Evolutionary conservation across 2,329 filamentous ascomycete species (phyloP).

Genomic region (Dactylellina sp.): DNA sequence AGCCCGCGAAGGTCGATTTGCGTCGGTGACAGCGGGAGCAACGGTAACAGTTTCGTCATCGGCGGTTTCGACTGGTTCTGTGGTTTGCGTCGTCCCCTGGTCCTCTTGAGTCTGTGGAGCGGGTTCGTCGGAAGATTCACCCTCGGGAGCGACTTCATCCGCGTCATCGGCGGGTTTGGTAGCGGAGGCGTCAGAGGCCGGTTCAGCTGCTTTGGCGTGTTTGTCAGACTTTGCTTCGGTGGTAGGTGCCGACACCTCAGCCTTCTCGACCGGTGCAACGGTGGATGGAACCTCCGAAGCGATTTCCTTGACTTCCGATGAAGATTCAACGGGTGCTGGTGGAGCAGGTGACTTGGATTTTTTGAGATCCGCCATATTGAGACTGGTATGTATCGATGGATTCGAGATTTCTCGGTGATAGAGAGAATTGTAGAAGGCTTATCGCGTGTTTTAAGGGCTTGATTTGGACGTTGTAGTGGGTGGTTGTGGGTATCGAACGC

Average conservation of each 20-base stretch:
- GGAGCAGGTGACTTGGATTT: constrained; percentile 51
- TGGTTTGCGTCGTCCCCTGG: constrained; percentile 50
- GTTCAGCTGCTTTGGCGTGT: constrained; percentile 30
- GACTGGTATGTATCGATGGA: constrained; percentile 12
- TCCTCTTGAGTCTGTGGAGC: constrained; percentile 47
- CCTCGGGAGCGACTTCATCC: constrained; percentile 27
- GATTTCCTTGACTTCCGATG: constrained; percentile 51
- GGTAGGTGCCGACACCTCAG: constrained; percentile 45
- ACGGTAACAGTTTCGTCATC: constrained; percentile 5
- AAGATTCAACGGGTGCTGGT: constrained; percentile 47
- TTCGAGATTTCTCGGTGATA: neutral
- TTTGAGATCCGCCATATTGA: constrained; percentile 38
- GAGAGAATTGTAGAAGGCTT: neutral
- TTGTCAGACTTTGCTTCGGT: constrained; percentile 42
- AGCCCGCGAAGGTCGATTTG: constrained; percentile 45
- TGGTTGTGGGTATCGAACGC: constrained; percentile 43
- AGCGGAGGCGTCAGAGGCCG: constrained; percentile 23
- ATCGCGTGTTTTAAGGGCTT: neutral
- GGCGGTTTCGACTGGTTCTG: constrained; percentile 11
- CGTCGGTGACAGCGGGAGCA: constrained; percentile 30
- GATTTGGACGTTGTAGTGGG: constrained; percentile 19
- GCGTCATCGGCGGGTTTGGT: constrained; percentile 54
- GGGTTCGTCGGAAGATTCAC: constrained; percentile 28
- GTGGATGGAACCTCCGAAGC: constrained; percentile 55
- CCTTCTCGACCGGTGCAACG: constrained; percentile 54